Evolutionary conservation across 2,329 filamentous ascomycete species (phyloP), one percentile per base, ranked within the genome.

Genomic region (Aspergillus pseudoglaucus): DNA sequence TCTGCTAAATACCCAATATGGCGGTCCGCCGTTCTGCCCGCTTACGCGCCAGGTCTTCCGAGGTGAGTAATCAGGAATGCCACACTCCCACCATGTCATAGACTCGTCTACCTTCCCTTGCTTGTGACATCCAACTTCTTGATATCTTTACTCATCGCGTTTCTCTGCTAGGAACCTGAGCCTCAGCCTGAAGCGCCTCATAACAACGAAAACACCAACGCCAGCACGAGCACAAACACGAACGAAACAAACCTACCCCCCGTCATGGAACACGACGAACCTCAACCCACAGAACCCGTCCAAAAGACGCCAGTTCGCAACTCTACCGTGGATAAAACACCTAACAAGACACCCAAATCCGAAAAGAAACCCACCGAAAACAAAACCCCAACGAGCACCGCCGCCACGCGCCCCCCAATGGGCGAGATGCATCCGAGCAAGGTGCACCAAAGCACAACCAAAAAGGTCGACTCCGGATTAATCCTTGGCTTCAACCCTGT

Each of bases 391-490:
- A 58, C 71, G 37, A 80, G 81, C 35, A 79, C 77, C 12, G 82
- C 82, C 3, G 78, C 82, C 5, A 73, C 85, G 56, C 85, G 87
- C 71, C 87, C 88, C 20, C 75, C 85, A 42, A 78, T 78, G 54
- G 82, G 84, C 50, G 90, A 95, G 66, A 96, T 96, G 90, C 90
- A 96, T 64, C 91, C 91, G 7, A 87, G 87, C 72, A 87, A 87
- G 63, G 81, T 82, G 48, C 88, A 93, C 48, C 78, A 81, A 46
- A 84, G 77, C 54, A 90, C 87, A 18, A 85, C 83, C 52, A 87
- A 86, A 46, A 75, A 87, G 40, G 81, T 85, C 2, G 90, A 93
- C 22, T 89, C 90, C 9, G 89, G 86, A 5, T 75, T 93, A 39
- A 82, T 86, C 60, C 77, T 95, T 18, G 90, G 90, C 14, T 95